Conservation (phyloP, 2,329 filamentous ascomycete species). For the Zalaria sp. region DNA sequence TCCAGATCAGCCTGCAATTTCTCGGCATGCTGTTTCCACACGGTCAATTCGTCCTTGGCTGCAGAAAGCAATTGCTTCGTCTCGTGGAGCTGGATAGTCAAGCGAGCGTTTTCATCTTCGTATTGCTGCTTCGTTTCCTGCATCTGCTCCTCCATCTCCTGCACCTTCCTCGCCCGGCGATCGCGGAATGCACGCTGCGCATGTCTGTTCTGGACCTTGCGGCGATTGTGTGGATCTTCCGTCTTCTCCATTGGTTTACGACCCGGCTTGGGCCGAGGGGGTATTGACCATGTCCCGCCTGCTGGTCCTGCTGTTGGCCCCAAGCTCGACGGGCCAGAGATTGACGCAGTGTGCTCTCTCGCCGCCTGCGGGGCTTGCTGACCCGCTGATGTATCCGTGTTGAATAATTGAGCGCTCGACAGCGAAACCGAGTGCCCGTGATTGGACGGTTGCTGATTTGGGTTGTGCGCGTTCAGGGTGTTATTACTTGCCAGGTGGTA, state of each 20-base stretch:
- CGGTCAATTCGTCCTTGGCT: too few species aligned
- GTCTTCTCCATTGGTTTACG: conserved; percentile 68
- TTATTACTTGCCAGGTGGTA: too few species aligned
- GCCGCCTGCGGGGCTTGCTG: not conserved
- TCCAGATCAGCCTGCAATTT: too few species aligned
- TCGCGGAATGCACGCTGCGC: conserved; percentile 87
- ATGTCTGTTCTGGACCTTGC: conserved; percentile 86
- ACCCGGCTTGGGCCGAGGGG: conserved; percentile 48
- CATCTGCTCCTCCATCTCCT: conserved; percentile 38
- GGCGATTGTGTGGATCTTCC: conserved; percentile 82
- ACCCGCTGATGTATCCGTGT: not conserved
- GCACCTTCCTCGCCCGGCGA: conserved; percentile 69
- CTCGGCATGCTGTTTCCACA: too few species aligned
- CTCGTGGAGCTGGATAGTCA: not conserved
- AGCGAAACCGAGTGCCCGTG: too few species aligned
- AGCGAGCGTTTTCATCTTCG: not conserved
- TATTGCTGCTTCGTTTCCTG: conserved; percentile 38
- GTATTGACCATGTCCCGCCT: conserved; percentile 16
- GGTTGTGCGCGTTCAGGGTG: too few species aligned
- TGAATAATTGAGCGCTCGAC: too few species aligned
- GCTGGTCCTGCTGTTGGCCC: conserved; percentile 1
- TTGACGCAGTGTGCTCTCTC: not conserved
- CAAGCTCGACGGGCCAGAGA: not conserved
- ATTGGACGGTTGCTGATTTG: too few species aligned
- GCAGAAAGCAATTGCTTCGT: too few species aligned